Percentiles rank a stretch among this genome's conserved stretches.
Conservation (phyloP, 495 filamentous ascomycete genomes). For the Talaromyces stipitatus region DNA sequence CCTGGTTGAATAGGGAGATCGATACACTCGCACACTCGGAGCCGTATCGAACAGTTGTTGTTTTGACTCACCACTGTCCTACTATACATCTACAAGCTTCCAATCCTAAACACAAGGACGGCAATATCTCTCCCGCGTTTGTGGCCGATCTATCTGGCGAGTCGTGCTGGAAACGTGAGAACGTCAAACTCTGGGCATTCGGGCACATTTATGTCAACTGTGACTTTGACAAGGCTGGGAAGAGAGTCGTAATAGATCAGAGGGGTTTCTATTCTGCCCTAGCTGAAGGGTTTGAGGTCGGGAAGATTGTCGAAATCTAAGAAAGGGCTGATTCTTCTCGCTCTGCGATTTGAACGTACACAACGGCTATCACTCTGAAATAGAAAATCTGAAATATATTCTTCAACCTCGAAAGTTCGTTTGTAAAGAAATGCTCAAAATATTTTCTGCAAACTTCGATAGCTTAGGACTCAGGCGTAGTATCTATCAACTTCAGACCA, state of each 20-base stretch:
- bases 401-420: too few relatives aligned
- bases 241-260: constrained; percentile 22
- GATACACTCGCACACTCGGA: constrained; percentile 13
- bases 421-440: too few relatives aligned
- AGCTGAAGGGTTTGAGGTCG: constrained; percentile 14
- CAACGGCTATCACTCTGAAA: too few relatives aligned
- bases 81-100: constrained; percentile 18
- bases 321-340: too few relatives aligned
- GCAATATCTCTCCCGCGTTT: constrained; percentile 30
- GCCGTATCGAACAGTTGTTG: constrained; percentile 21
- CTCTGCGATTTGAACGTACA: too few relatives aligned
- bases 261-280: constrained; percentile 24
- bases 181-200: constrained; percentile 42
- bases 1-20: constrained; percentile 38
- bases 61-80: constrained; percentile 42
- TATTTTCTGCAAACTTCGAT: too few relatives aligned
- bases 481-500: too few relatives aligned
- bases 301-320: constrained; percentile 9
- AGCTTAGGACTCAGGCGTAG: too few relatives aligned
- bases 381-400: too few relatives aligned
- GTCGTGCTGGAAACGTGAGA: constrained; percentile 28
- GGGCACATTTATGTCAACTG: constrained; percentile 50
- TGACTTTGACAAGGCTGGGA: constrained; percentile 22
- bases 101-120: constrained; percentile 27
- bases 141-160: constrained; percentile 34